A percentile compares a stretch with the other conserved stretches of the same genome.
These are phyloP conservation scores for Penicillium sclerotiorum DNA, from an alignment of 2,329 filamentous ascomycete species.

Conservation along the genomic window DNA sequence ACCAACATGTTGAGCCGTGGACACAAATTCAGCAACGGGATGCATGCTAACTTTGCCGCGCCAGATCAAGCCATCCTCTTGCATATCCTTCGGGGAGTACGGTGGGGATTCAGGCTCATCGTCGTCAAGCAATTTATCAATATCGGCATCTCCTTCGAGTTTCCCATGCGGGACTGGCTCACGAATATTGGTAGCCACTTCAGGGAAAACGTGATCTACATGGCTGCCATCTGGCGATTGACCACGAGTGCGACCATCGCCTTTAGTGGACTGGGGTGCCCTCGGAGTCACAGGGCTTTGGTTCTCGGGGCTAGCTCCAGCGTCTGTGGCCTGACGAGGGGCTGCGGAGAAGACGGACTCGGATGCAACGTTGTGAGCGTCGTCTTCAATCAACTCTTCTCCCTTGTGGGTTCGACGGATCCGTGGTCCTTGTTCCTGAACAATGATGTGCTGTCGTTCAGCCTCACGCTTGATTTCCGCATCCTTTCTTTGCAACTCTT, in stretches of 20 bases:
- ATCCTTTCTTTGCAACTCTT: slow-evolving; percentile 73
- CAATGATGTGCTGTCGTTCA: slow-evolving; percentile 71
- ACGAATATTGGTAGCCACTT: slow-evolving; percentile 40
- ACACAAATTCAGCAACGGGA: slow-evolving; percentile 72
- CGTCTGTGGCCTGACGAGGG: slow-evolving; percentile 47
- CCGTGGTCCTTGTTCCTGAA: slow-evolving; percentile 73
- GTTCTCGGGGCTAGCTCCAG: slow-evolving; percentile 29
- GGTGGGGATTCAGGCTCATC: slow-evolving; percentile 79
- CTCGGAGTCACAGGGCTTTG: slow-evolving; percentile 33
- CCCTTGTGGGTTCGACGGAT: slow-evolving; percentile 93
- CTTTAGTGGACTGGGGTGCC: slow-evolving; percentile 35
- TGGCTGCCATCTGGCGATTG: slow-evolving; percentile 66
- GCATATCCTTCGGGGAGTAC: slow-evolving; percentile 78
- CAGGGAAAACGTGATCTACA: slow-evolving; percentile 48
- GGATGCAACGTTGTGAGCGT: slow-evolving; percentile 53
- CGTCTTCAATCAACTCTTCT: slow-evolving; percentile 83
- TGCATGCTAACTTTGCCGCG: slow-evolving; percentile 75
- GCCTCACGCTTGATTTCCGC: slow-evolving; percentile 59
- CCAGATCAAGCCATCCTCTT: slow-evolving; percentile 75
- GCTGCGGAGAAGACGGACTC: slow-evolving; percentile 53
- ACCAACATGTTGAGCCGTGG: slow-evolving; percentile 78
- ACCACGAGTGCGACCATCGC: slow-evolving; percentile 62
- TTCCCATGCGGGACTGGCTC: slow-evolving; percentile 50
- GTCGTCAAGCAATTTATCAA: slow-evolving; percentile 83
- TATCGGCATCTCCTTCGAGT: slow-evolving; percentile 73